Base-by-base conservation (phyloP, 495 filamentous ascomycete species). In the Penicillium steckii region DNA sequence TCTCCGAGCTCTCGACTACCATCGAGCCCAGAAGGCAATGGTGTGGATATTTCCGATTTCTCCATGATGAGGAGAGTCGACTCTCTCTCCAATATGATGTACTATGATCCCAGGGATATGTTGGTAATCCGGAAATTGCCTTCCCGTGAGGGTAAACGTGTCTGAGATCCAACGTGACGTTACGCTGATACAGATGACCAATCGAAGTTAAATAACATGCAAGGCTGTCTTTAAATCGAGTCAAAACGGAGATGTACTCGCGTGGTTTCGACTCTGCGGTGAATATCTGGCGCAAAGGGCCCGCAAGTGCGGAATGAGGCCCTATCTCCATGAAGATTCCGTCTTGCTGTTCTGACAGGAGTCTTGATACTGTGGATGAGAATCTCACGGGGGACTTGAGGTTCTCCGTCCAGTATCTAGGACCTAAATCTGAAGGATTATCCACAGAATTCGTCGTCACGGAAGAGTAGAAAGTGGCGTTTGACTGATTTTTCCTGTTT, bases 371-470 rank as follows among this genome's bases (percentile, higher is more conserved):
- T 0, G 74, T 68, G 0, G 59, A 41, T 0, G 22, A 46, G 49
- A 82, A 82, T 0, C 51, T 59, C 2, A 76, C 73, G 5, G 70
- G 70, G 0, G 56, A 68, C 25, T 64, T 60, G 19, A 80, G 50
- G 53, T 77, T 78, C 15, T 53, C 24, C 15, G 44, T 46, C 75
- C 76, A 80, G 55, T 80, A 74, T 72, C 47, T 74, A 68, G 69
- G 50, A 0, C 55, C 62, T 4, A 72, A 40, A 17, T n/a, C n/a
- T n/a, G n/a, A n/a, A n/a, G n/a, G n/a, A n/a, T n/a, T n/a, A n/a
- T n/a, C n/a, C n/a, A n/a, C n/a, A n/a, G n/a, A n/a, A n/a, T n/a
- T 44, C 59, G 7, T 55, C 65, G 18, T 76, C 69, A 35, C 56
- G 70, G 1, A 74, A 77, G 41, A 59, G 32, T 64, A 37, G 2